A percentile compares a stretch with the other conserved stretches of the same genome.
These are phyloP conservation scores for Parascedosporium putredinis DNA, from an alignment of 2,329 filamentous ascomycete species.

Conservation along the genomic window DNA sequence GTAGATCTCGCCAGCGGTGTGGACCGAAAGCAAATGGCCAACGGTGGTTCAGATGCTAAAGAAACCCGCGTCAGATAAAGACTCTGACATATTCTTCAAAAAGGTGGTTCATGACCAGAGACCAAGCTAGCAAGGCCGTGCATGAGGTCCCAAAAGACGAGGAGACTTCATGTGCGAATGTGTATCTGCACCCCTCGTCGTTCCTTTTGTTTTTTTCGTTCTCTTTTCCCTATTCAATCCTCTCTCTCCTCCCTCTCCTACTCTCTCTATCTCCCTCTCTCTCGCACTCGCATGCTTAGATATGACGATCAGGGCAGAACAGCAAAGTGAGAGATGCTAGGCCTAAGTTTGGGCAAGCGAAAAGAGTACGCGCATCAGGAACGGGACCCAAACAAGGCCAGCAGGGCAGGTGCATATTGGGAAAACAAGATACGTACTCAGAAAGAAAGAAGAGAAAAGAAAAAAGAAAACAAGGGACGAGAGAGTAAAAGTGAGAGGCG, in stretches of 20 bases:
- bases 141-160: no score
- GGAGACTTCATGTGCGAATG: no score
- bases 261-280: no score
- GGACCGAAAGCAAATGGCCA: neutral
- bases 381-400: conserved; percentile 1
- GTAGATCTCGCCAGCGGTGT: neutral
- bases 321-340: no score
- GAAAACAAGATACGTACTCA: neutral
- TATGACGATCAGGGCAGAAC: neutral
- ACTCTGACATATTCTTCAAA: neutral
- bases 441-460: no score
- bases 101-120: neutral
- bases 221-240: no score
- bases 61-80: neutral
- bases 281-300: no score
- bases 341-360: neutral
- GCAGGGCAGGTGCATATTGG: no score
- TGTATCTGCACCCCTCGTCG: no score
- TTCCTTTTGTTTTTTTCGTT: no score
- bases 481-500: neutral
- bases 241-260: no score
- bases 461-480: neutral
- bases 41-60: neutral
- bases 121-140: neutral
- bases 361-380: neutral